These are phyloP conservation scores for Apiotrichum veenhuisii DNA, from an alignment of 1,284 basidiomycete species.

Conservation along the genomic window DNA sequence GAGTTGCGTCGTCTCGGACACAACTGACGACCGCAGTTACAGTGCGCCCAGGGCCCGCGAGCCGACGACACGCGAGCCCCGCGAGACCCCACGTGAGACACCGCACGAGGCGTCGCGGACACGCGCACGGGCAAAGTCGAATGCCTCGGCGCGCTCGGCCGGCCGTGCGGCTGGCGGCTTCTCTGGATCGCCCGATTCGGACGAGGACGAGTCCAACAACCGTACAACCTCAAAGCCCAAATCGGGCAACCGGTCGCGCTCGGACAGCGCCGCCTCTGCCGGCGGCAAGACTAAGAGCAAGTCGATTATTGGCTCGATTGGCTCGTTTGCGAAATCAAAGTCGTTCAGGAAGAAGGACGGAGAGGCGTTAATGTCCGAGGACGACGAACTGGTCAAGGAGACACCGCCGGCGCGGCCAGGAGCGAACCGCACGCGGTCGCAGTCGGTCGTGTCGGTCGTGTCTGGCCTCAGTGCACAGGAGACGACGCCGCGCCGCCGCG, in stretches of 20 bases:
- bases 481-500: constrained; percentile 23
- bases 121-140: constrained; percentile 37
- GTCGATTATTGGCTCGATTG: constrained; percentile 36
- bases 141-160: constrained; percentile 26
- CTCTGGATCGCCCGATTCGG: constrained; percentile 12
- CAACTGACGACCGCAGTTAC: not conserved
- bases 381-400: constrained; percentile 34
- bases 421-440: constrained; percentile 10
- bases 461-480: not conserved
- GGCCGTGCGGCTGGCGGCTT: not conserved
- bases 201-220: constrained; percentile 32
- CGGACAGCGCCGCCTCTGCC: constrained; percentile 40
- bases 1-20: no score
- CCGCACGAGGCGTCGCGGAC: not conserved
- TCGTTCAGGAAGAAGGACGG: constrained; percentile 57
- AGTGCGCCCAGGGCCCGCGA: not conserved
- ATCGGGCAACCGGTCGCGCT: constrained; percentile 35
- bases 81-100: no score
- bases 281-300: constrained; percentile 30
- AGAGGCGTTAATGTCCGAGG: constrained; percentile 46
- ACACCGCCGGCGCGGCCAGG: constrained; percentile 8
- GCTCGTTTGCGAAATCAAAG: constrained; percentile 33
- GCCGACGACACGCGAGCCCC: constrained; percentile 4
- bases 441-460: constrained; percentile 11
- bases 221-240: not conserved